phyloP scores from a whole-genome alignment of 768 basidiomycete genomes.

The Pisolithus albus region DNA sequence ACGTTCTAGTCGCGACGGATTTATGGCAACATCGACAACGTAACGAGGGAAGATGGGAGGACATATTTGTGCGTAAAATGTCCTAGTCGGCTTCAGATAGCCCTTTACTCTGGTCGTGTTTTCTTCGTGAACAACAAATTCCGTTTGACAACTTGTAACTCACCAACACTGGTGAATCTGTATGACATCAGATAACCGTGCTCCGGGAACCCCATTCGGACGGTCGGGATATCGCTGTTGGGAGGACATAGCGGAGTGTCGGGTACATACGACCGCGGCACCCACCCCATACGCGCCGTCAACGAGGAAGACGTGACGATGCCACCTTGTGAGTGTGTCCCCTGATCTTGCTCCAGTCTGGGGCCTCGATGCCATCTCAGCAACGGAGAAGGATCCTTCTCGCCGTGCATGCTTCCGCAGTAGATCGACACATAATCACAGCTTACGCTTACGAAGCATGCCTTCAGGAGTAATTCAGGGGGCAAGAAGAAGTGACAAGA shows the following conservation, averaged over 20 bases:
- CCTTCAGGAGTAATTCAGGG: constrained; percentile 1
- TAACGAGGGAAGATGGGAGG: constrained; percentile 67
- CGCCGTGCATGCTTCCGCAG: constrained; percentile 9
- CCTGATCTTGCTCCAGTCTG: neutral
- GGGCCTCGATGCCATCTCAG: constrained; percentile 8
- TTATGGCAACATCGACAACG: constrained; percentile 87
- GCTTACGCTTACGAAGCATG: constrained; percentile 20
- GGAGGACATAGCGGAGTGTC: constrained; percentile 83
- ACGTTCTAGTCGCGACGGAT: constrained; percentile 71
- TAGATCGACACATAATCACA: constrained; percentile 9
- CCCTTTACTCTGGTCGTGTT: too few species aligned
- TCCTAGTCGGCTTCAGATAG: constrained; percentile 4
- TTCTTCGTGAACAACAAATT: constrained; percentile 41
- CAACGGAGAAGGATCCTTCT: constrained; percentile 21
- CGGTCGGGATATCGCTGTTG: constrained; percentile 80
- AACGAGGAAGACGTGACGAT: constrained; percentile 58
- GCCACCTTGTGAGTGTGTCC: constrained; percentile 22
- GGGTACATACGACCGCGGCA: constrained; percentile 75
- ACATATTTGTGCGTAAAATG: constrained; percentile 56
- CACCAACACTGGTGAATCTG: constrained; percentile 54
- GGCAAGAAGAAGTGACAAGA: constrained; percentile 5
- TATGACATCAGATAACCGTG: constrained; percentile 69
- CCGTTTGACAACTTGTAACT: constrained; percentile 70
- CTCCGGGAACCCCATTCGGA: constrained; percentile 65
- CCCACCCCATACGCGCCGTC: constrained; percentile 73